Percentiles rank a stretch among this genome's conserved stretches.
These are phyloP conservation scores for Colletotrichum acutatum DNA, from an alignment of 2,329 filamentous ascomycete species.

Conservation along the genomic window DNA sequence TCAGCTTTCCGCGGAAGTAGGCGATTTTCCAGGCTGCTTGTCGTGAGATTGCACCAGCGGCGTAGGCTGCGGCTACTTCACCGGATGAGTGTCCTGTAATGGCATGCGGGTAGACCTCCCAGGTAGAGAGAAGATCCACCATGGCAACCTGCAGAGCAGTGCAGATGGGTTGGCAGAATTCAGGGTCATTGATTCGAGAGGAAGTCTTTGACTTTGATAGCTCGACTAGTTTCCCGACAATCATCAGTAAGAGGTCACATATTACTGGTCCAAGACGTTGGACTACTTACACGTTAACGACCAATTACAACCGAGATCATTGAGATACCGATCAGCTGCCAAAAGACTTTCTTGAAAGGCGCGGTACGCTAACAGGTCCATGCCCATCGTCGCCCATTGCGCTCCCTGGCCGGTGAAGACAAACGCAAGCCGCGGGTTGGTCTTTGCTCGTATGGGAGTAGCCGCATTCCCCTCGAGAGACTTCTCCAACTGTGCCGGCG, in stretches of 20 bases:
- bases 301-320: conserved; percentile 44
- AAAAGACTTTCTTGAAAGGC: conserved; percentile 50
- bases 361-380: conserved; percentile 40
- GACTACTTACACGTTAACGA: conserved; percentile 24
- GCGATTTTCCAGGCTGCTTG: conserved; percentile 59
- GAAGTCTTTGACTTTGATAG: conserved; percentile 42
- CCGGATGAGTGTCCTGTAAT: conserved; percentile 60
- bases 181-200: conserved; percentile 49
- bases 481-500: not conserved
- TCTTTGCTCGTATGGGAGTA: not conserved
- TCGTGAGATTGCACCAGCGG: conserved; percentile 49
- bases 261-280: not conserved
- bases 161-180: conserved; percentile 55
- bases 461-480: not conserved
- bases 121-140: conserved; percentile 54
- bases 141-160: conserved; percentile 61
- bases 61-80: conserved; percentile 60
- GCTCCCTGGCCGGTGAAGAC: conserved; percentile 44
- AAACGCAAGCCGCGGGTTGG: conserved; percentile 29
- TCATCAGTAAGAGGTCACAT: not conserved
- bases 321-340: conserved; percentile 46
- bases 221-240: conserved; percentile 25
- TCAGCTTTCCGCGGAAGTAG: conserved; percentile 56
- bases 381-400: conserved; percentile 40
- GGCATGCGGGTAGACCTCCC: conserved; percentile 50